Conservation (phyloP, 192 early-diverging fungal species). For the Radiomyces spectabilis region DNA sequence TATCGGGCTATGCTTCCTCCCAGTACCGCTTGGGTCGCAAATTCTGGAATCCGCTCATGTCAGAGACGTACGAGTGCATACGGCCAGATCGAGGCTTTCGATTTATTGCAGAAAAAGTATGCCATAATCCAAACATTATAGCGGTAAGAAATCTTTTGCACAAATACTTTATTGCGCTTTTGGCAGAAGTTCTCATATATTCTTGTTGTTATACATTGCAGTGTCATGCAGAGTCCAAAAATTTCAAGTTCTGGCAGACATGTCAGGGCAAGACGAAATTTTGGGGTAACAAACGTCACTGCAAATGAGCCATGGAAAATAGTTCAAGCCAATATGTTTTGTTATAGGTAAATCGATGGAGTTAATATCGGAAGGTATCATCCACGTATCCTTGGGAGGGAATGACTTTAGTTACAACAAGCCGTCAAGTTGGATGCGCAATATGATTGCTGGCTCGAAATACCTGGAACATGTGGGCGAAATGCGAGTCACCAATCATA, state of each 20-base stretch:
- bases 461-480: slow-evolving; percentile 88
- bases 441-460: slow-evolving; percentile 73
- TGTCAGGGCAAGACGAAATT: slow-evolving; percentile 87
- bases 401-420: slow-evolving; percentile 86
- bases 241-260: slow-evolving; percentile 80
- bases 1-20: slow-evolving; percentile 77
- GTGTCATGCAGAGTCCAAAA: slow-evolving; percentile 81
- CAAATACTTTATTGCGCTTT: background rate
- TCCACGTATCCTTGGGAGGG: slow-evolving; percentile 63
- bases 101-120: slow-evolving; percentile 93
- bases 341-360: slow-evolving; percentile 47
- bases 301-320: background rate
- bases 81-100: slow-evolving; percentile 78
- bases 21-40: slow-evolving; percentile 79
- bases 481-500: slow-evolving; percentile 70
- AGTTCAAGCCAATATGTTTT: background rate
- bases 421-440: slow-evolving; percentile 86
- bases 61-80: slow-evolving; percentile 93
- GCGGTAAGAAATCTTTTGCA: slow-evolving; percentile 25
- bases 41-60: slow-evolving; percentile 90
- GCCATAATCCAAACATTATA: slow-evolving; percentile 92
- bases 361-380: slow-evolving; percentile 73
- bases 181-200: background rate
- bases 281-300: slow-evolving; percentile 75
- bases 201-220: slow-evolving; percentile 1